Base-by-base conservation (phyloP, 495 filamentous ascomycete genomes). In the Hyphodiscus hymeniophilus region DNA sequence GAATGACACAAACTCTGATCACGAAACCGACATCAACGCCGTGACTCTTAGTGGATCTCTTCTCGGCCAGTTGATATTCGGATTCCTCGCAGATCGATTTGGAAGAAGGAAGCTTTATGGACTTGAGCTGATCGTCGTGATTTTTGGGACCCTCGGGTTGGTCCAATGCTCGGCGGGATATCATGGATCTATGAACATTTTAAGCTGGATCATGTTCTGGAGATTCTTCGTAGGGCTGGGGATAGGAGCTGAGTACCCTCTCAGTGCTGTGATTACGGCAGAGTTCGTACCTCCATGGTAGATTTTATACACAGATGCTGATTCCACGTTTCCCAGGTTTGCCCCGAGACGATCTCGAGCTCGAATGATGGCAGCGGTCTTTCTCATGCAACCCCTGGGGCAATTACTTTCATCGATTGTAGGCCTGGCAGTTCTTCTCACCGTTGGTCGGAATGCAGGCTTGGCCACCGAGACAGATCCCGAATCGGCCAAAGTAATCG, bases 61-160 rank as follows among this genome's bases (percentile, higher is more conserved):
- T 13, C 38, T 83, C 8, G 82, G 81, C 3, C 74, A 77, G 64
- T 51, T 84, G 6, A 17, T 73, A 4, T 84, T 86, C 54, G 82
- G 82, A n/a, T 71, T 69, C 42, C 55, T 82, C 1, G 80, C 75
- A 3, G 82, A 85, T 53, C 66, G 66, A 11, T 69, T 74, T 33
- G 81, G 82, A n/a, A 68, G 81, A 7, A 75, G 73, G 54, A 71
- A 69, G 48, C 68, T 85, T 54, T 86, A 86, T 47, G 82, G 81
- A 17, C 52, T 79, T 0, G 81, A 83, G 57, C 63, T 86, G 41
- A 62, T 78, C 15, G 66, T 84, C 20, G 66, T 82, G n/a, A 65
- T 73, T 22, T 51, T 66, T 17, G 62, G 62, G 18, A 81, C 79
- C 0, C 58, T 83, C 5, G 79, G 80, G 1, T 66, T 81, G 31